A percentile compares a stretch with the other conserved stretches of the same genome.
phyloP scores from a whole-genome alignment of 768 basidiomycete species.

The Lepiota venenata region DNA sequence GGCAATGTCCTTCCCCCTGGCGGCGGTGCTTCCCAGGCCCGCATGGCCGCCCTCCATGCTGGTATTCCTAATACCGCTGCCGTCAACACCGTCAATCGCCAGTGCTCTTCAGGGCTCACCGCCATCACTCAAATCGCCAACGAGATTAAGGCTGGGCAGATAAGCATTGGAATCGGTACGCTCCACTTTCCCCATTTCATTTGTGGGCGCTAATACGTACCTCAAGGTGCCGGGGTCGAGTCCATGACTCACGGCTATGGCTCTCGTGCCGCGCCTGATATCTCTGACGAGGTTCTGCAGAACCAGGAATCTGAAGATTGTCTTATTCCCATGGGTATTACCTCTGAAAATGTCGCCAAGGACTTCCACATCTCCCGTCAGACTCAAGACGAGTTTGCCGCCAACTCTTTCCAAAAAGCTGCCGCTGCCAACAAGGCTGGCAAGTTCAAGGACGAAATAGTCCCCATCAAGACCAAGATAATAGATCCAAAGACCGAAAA shows the following conservation, averaged over 20 bases:
- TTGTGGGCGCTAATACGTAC: constrained; percentile 5
- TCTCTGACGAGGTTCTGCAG: constrained; percentile 61
- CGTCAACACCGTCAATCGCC: constrained; percentile 83
- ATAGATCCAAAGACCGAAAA: constrained; percentile 74
- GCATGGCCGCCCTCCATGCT: constrained; percentile 84
- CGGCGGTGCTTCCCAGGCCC: constrained; percentile 77
- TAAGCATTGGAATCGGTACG: constrained; percentile 86
- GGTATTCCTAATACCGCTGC: constrained; percentile 78
- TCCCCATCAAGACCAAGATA: constrained; percentile 70
- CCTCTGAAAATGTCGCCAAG: constrained; percentile 88
- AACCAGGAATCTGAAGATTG: constrained; percentile 78
- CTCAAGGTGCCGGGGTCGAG: constrained; percentile 81
- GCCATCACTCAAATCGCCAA: constrained; percentile 82
- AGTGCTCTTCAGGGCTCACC: constrained; percentile 86
- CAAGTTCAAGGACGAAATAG: constrained; percentile 80
- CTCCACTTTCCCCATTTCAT: constrained; percentile 7
- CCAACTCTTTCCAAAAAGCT: constrained; percentile 82
- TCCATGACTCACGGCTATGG: constrained; percentile 85
- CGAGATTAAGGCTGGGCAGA: constrained; percentile 74
- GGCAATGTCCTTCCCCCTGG: constrained; percentile 89
- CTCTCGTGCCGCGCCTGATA: constrained; percentile 48
- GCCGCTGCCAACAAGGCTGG: constrained; percentile 77
- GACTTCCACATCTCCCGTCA: constrained; percentile 73
- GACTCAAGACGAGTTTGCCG: constrained; percentile 83
- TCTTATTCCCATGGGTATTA: constrained; percentile 87